Base-by-base conservation (phyloP, 257 asterid genomes). In the Ilex aquifolium region DNA sequence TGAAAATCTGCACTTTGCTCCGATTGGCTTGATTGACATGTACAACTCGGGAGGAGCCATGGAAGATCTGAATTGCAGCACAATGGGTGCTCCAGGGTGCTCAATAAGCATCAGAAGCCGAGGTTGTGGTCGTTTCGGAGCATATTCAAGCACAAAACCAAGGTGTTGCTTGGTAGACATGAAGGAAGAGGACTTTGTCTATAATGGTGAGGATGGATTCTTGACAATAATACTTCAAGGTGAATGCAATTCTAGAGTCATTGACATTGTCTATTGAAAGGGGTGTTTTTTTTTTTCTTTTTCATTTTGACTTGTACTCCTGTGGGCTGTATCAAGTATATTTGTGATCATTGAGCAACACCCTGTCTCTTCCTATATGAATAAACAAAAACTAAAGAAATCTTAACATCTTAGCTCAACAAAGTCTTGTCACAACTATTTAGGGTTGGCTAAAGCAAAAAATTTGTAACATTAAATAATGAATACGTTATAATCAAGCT, bases 91-190 rank as follows among this genome's bases (percentile, higher is more conserved):
- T 31, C 63, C 74, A 7, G 36, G 64, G 68, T 77, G 54, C 36
- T 21, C 50, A 12, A 31, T 79, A 32, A 69, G 53, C 44, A 54
- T 80, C 52, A 73, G 44, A 74, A 80, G 74, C 16, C 64, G 89
- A 73, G 91, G 94, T 53, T 63, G 71, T 40, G 91, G 94, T 50
- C 39, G 74, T 21, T 79, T 88, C 67, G 96, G 96, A 76, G 86
- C 89, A 44, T 88, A 83, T 76, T 85, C 95, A 0, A 83, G 84
- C 58, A 52, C 48, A n/a, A 81, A 62, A 71, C 95, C 91, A 32
- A 74, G 74, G 15, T 42, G 10, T 21, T 81, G 87, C 39, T 68
- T 61, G 62, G 83, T 88, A 32, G 81, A 85, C 49, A 71, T 64
- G 64, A 66, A 63, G 61, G 77, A 77, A 2, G 78, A 60, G 74